Conservation (phyloP, 306 rosid genomes). For the Prunus mume region DNA sequence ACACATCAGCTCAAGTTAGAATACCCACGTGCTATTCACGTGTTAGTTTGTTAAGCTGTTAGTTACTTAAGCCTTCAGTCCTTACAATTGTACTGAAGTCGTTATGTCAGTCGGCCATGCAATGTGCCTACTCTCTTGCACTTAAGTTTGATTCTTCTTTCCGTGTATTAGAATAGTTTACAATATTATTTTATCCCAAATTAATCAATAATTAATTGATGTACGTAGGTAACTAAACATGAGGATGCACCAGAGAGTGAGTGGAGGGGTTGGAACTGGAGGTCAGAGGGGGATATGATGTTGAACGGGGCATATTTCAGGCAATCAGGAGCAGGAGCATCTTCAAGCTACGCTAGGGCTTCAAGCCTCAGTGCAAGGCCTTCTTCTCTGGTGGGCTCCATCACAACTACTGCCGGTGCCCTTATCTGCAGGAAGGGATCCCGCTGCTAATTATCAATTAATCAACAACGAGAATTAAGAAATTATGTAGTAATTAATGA, state of each 20-base stretch:
- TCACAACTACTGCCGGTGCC: slow-evolving; percentile 73
- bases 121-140: too few relatives aligned
- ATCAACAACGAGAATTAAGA: not conserved
- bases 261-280: slow-evolving; percentile 83
- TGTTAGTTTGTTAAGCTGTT: too few relatives aligned
- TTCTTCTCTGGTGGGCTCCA: slow-evolving; percentile 72
- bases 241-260: slow-evolving; percentile 62
- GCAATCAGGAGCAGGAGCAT: slow-evolving; percentile 64
- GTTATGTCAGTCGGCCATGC: too few relatives aligned
- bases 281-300: slow-evolving; percentile 79
- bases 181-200: too few relatives aligned
- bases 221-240: slow-evolving; percentile 59
- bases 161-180: too few relatives aligned
- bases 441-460: slow-evolving; percentile 38
- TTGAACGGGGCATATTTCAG: slow-evolving; percentile 77
- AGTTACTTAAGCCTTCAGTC: too few relatives aligned
- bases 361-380: slow-evolving; percentile 83
- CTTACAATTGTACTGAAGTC: too few relatives aligned
- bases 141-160: too few relatives aligned
- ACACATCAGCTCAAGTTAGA: too few relatives aligned
- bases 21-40: too few relatives aligned
- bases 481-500: too few relatives aligned
- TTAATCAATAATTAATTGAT: not conserved
- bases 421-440: slow-evolving; percentile 64
- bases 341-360: slow-evolving; percentile 66